A percentile compares a stretch with the other conserved stretches of the same genome.
phyloP scores from a whole-genome alignment of 345 rosid species.

The Melastoma malabathricum region DNA sequence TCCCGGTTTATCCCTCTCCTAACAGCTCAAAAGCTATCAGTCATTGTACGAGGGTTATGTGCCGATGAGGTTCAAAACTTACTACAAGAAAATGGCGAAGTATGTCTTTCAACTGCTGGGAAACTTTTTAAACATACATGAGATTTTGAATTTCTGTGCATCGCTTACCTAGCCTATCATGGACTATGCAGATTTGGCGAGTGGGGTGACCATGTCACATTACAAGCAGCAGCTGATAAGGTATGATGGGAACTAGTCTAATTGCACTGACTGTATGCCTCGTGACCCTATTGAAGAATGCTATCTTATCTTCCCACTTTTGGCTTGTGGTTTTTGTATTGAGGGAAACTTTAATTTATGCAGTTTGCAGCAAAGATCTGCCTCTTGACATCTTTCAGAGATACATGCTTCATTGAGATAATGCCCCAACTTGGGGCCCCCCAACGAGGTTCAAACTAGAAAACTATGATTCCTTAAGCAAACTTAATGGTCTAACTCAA shows the following conservation, averaged over 20 bases:
- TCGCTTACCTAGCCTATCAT: not conserved
- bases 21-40: slow-evolving; percentile 62
- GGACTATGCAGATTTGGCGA: slow-evolving; percentile 60
- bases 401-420: slow-evolving; percentile 84
- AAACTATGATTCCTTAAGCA: not conserved
- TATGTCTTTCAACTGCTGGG: slow-evolving; percentile 17
- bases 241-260: slow-evolving; percentile 19
- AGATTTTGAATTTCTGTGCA: not conserved
- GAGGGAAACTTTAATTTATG: slow-evolving; percentile 5
- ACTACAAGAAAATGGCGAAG: slow-evolving; percentile 82
- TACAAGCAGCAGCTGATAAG: slow-evolving; percentile 98
- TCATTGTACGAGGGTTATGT: slow-evolving; percentile 72
- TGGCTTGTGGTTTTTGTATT: too few relatives aligned
- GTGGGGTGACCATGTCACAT: slow-evolving; percentile 92
- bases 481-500: not conserved
- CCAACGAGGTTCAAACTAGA: slow-evolving; percentile 31
- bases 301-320: too few relatives aligned
- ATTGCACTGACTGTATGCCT: not conserved
- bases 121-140: too few relatives aligned
- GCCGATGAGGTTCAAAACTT: slow-evolving; percentile 88
- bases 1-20: slow-evolving; percentile 6
- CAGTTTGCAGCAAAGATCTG: slow-evolving; percentile 97
- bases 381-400: slow-evolving; percentile 87
- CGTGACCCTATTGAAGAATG: too few relatives aligned
- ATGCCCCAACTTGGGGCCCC: slow-evolving; percentile 57